Evolutionary conservation across 495 filamentous ascomycete species (phyloP), one percentile per base, ranked within the genome.

Genomic region (Pyrenula massariospora): DNA sequence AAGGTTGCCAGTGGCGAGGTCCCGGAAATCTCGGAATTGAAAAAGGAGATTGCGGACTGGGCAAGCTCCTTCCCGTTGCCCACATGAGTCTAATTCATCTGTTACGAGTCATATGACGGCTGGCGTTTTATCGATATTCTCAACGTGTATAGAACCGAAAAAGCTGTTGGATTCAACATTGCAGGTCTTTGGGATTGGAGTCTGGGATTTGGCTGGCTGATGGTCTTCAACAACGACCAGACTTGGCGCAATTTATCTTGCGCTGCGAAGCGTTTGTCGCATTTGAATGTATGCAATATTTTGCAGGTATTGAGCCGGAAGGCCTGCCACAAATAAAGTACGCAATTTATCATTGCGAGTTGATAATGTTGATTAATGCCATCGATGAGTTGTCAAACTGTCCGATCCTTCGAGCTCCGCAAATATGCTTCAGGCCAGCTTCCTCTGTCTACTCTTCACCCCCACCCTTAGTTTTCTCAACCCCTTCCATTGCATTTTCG

Each of bases 1-100:
- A 91, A 89, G 80, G 87, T 95, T 55, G 80, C 87, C 54, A 75
- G 76, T 57, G 90, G 88, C 53, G 81, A 85, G 62, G 80, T 95
- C 49, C 66, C 80, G 52, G 87, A 89, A 77, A 87, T 98, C 70
- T 78, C 82, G 59, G 82, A 80, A 59, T 78, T 96, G 66, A 86
- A 82, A 78, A 85, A 89, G 79, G 92, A 97, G 81, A 86, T 98
- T 66, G 75, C 87, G 50, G 72, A 71, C 50, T 98, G 94, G 94
- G 89, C 89, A 68, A 78, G 80, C 68, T 84, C 83, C 54, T 97
- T 95, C 88, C 93, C 93, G 63, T 83, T 98, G 50, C 93, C 93
- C 54, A 86, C 96, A 56, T 78, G n/a, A n/a, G n/a, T n/a, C n/a
- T n/a, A n/a, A n/a, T n/a, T n/a, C n/a, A n/a, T n/a, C n/a, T n/a